Evolutionary conservation across 2,329 filamentous ascomycete species (phyloP).

Genomic region (Fusarium pseudoanthophilum): DNA sequence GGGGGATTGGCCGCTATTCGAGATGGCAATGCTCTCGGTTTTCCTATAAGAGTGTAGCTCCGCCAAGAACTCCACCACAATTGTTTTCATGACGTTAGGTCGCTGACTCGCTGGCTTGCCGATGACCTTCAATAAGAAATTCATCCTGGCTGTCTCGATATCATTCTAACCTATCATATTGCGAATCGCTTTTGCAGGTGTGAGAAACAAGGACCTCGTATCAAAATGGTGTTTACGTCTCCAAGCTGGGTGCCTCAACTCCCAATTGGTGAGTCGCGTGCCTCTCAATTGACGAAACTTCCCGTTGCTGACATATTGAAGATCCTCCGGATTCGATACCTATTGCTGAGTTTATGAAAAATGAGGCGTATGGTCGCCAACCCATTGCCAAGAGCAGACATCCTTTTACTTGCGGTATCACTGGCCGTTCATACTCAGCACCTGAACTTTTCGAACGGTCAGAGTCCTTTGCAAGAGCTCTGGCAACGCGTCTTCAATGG

Average conservation of each 20-base stretch:
- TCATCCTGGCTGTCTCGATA: neutral
- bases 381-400: conserved; percentile 71
- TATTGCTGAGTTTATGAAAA: conserved; percentile 21
- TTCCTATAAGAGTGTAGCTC: conserved; percentile 2
- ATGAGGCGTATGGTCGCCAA: conserved; percentile 50
- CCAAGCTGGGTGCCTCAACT: conserved; percentile 6
- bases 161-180: neutral
- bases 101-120: neutral
- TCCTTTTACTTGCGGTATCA: conserved; percentile 83
- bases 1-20: neutral
- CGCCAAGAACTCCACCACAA: neutral
- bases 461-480: conserved; percentile 72
- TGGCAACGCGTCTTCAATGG: conserved; percentile 73
- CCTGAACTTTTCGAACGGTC: conserved; percentile 72
- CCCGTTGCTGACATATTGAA: neutral
- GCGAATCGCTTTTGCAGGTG: no score
- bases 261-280: neutral
- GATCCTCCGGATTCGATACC: conserved; percentile 15
- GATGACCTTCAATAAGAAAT: neutral
- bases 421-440: conserved; percentile 72
- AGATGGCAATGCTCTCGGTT: neutral
- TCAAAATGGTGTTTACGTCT: conserved; percentile 6
- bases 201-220: neutral
- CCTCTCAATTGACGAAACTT: neutral
- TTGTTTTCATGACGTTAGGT: neutral